Conservation (phyloP, 2,329 filamentous ascomycete species). For the Neurospora crassa region DNA sequence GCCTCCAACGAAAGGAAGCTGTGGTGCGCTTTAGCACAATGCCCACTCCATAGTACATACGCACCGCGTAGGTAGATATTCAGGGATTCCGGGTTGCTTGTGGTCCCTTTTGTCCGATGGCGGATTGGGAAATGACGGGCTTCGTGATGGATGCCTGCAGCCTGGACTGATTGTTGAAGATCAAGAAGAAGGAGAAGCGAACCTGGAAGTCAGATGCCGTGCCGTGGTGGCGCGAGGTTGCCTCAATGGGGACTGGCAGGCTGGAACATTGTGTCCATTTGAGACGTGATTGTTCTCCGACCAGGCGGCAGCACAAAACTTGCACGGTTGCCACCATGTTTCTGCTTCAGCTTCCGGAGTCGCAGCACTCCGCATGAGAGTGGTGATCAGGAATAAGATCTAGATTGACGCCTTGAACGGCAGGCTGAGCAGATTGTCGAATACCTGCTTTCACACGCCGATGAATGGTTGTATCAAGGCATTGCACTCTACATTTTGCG, state of each 20-base stretch:
- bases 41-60: neutral
- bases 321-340: neutral
- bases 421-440: neutral
- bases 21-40: neutral
- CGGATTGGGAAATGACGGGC: neutral
- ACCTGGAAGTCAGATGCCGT: neutral
- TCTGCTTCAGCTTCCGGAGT: neutral
- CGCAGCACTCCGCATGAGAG: neutral
- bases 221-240: neutral
- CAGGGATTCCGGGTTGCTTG: neutral
- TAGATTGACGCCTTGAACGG: neutral
- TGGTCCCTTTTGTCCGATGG: neutral
- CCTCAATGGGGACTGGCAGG: neutral
- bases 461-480: neutral
- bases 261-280: neutral
- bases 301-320: neutral
- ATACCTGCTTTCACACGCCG: neutral
- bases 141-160: neutral
- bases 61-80: neutral
- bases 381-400: neutral
- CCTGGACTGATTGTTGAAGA: neutral
- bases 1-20: neutral
- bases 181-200: neutral
- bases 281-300: neutral
- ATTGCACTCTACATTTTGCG: neutral